phyloP scores from a whole-genome alignment of 768 basidiomycete genomes.

The Kondoa malvinella region DNA sequence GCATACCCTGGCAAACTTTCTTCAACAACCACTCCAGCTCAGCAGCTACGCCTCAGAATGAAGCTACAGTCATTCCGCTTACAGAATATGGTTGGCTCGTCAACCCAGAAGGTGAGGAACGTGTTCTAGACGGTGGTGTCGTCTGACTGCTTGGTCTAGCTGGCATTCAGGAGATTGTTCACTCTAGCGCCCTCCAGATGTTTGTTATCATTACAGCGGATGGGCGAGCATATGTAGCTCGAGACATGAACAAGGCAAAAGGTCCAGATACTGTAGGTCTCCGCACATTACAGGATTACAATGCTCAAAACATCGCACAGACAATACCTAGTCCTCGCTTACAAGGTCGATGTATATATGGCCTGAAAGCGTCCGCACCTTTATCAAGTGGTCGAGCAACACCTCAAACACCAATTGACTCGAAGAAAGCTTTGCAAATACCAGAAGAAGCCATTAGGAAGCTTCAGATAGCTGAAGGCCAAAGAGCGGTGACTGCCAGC shows the following conservation, averaged over 20 bases:
- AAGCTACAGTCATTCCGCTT: slow-evolving; percentile 6
- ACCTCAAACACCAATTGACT: neutral
- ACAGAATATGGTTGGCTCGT: slow-evolving; percentile 11
- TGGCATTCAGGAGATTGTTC: slow-evolving; percentile 12
- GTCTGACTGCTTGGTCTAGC: too few species aligned
- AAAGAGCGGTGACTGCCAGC: neutral
- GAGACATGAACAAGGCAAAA: neutral
- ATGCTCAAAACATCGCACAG: too few species aligned
- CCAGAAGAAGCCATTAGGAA: neutral
- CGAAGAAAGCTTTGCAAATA: neutral
- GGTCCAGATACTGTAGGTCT: neutral
- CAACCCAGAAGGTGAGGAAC: slow-evolving; percentile 5
- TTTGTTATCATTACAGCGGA: slow-evolving; percentile 19
- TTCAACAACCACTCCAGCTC: neutral
- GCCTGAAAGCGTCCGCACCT: neutral
- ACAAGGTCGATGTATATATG: slow-evolving; percentile 19
- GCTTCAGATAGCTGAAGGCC: neutral
- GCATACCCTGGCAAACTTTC: slow-evolving; percentile 7
- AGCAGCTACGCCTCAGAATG: slow-evolving; percentile 6
- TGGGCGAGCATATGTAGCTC: slow-evolving; percentile 25
- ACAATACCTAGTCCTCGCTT: too few species aligned
- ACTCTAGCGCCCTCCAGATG: neutral
- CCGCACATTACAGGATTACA: neutral
- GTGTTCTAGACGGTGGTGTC: too few species aligned
- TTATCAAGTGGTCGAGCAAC: neutral